Base-by-base conservation (phyloP, 495 filamentous ascomycete genomes). In the Talaromyces nanjingensis region DNA sequence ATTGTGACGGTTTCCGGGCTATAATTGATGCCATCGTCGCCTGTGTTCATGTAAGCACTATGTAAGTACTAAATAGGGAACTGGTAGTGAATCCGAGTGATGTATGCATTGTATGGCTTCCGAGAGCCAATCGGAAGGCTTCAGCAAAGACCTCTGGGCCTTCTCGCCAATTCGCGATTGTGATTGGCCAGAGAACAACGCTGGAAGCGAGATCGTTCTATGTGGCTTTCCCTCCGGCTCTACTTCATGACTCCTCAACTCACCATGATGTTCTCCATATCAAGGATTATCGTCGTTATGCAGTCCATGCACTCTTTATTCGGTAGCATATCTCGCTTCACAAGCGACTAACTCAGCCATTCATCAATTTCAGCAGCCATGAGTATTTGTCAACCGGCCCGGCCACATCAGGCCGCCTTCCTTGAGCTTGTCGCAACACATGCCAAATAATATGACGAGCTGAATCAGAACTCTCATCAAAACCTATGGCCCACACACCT, bases 151-250 rank as follows among this genome's bases (percentile, higher is more conserved):
- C 56, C n/a, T 31, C 25, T 14, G 29, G 59, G 55, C 49, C 58
- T 29, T 65, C 73, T 80, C 77, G 77, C 76, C 70, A 79, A 80
- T 57, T 47, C 49, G 39, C 20, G 2, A 14, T 20, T 69, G 42
- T 77, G 73, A 80, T 80, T 80, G 76, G 74, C 18, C 59, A 60
- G 29, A 6, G 39, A 16, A 60, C 18, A 60, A 60, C 31, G 22
- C 14, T 60, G 33, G 33, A 39, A 45, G 33, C 33, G 58, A 60
- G 31, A 4, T 29, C 49, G 6, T 20, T 20, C 49, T 54, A 22
- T 29, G 27, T 56, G 22, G 53, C 53, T 56, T 54, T 56, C 53
- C 24, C n/a, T 56, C 24, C 53, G 53, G 53, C 22, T 55, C 52
- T 47, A 47, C 52, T 55, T 55, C 22, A 29, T 11, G 52, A 55